Conservation (phyloP, 208 protist species). For the Acanthamoeba lenticulata region DNA sequence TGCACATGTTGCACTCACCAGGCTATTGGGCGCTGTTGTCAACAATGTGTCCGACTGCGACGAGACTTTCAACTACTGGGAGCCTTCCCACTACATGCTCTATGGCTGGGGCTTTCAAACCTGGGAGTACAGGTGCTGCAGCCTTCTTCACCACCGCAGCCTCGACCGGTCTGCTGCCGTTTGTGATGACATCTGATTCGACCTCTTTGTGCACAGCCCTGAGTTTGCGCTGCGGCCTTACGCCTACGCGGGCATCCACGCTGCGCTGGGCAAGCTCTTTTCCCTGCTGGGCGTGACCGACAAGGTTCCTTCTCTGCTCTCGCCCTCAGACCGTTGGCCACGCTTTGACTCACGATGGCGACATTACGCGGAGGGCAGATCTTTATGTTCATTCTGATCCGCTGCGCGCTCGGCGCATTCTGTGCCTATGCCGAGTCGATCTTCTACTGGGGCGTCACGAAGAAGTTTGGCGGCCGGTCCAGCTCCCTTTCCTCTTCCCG, state of each 20-base stretch:
- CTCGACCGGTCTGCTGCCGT: too few species aligned
- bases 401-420: constrained; percentile 70
- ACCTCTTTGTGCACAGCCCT: constrained; percentile 77
- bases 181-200: too few species aligned
- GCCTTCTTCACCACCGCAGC: too few species aligned
- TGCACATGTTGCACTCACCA: not conserved
- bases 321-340: not conserved
- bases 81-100: constrained; percentile 94
- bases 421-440: constrained; percentile 72
- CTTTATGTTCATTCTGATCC: constrained; percentile 65
- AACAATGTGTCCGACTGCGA: constrained; percentile 94
- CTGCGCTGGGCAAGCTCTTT: constrained; percentile 52
- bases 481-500: not conserved
- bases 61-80: constrained; percentile 97
- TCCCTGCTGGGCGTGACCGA: constrained; percentile 12
- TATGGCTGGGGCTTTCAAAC: constrained; percentile 95
- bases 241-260: constrained; percentile 91
- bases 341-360: not conserved
- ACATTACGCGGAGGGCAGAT: constrained; percentile 67
- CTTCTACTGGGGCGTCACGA: constrained; percentile 58
- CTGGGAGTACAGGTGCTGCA: constrained; percentile 95
- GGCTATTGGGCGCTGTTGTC: constrained; percentile 51
- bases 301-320: constrained; percentile 11
- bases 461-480: constrained; percentile 39
- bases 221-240: constrained; percentile 93